phyloP scores from a whole-genome alignment of 1,284 basidiomycete species.

The Trametes hirsuta region DNA sequence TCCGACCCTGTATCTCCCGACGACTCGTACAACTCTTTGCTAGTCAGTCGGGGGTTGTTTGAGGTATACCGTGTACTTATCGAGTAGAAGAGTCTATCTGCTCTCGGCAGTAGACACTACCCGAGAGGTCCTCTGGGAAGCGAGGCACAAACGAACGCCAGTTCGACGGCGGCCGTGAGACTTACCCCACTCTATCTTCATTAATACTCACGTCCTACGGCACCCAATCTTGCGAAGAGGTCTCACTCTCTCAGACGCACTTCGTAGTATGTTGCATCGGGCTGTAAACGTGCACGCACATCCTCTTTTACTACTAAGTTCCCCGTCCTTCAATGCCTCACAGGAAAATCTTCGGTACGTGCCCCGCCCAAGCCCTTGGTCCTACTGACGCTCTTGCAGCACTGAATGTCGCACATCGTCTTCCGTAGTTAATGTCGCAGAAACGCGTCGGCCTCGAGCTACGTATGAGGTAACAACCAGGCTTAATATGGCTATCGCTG shows the following conservation, averaged over 20 bases:
- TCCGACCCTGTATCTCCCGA: neutral
- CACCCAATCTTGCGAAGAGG: neutral
- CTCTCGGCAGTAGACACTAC: too few relatives aligned
- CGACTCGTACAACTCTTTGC: neutral
- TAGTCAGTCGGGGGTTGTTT: too few relatives aligned
- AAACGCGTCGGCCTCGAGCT: slow-evolving; percentile 9
- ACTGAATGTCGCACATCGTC: slow-evolving; percentile 6
- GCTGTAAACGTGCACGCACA: slow-evolving; percentile 9
- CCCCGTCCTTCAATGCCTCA: slow-evolving; percentile 2
- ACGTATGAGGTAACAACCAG: neutral
- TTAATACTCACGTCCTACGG: neutral
- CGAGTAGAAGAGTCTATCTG: too few relatives aligned
- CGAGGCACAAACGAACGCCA: too few relatives aligned
- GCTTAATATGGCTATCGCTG: slow-evolving; percentile 3
- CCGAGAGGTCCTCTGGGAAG: too few relatives aligned
- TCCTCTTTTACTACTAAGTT: neutral
- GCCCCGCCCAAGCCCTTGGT: neutral
- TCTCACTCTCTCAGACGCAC: neutral
- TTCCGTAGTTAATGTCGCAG: slow-evolving; percentile 22
- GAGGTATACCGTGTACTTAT: neutral
- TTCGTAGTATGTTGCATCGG: neutral
- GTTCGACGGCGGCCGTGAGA: neutral
- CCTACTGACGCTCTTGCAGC: neutral
- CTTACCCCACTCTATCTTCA: neutral
- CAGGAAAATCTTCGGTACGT: slow-evolving; percentile 20